Conservation (phyloP, 2,329 filamentous ascomycete genomes). For the Parafenestella ontariensis region DNA sequence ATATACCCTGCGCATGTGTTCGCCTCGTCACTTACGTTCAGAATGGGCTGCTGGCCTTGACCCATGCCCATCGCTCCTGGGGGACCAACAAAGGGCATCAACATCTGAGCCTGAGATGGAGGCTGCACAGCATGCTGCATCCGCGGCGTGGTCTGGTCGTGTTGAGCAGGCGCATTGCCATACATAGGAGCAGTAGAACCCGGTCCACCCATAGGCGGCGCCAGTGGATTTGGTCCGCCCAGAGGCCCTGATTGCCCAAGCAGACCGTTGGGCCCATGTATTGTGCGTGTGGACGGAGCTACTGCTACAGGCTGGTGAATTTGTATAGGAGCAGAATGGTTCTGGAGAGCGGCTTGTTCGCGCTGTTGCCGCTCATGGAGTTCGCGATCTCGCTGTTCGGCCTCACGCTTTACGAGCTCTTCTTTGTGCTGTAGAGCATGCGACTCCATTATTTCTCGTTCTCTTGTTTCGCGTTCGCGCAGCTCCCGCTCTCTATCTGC, state of each 20-base stretch:
- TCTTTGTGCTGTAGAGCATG: conserved; percentile 57
- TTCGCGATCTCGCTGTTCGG: conserved; percentile 63
- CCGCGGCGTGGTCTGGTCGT: conserved; percentile 58
- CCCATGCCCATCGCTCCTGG: conserved; percentile 65
- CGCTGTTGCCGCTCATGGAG: conserved; percentile 64
- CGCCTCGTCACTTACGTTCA: conserved; percentile 57
- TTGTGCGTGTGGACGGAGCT: conserved; percentile 74
- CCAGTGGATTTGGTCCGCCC: conserved; percentile 57
- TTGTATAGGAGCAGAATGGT: conserved; percentile 84
- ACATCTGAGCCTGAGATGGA: conserved; percentile 60
- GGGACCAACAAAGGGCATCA: conserved; percentile 56
- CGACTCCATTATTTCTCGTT: conserved; percentile 63
- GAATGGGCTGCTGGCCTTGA: conserved; percentile 83
- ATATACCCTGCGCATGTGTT: not conserved
- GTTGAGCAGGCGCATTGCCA: conserved; percentile 72
- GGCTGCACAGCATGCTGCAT: conserved; percentile 68
- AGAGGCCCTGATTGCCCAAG: conserved; percentile 66
- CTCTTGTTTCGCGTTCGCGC: conserved; percentile 50
- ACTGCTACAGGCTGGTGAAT: conserved; percentile 91
- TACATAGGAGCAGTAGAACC: conserved; percentile 71
- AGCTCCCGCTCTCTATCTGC: conserved; percentile 57
- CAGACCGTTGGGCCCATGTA: conserved; percentile 90
- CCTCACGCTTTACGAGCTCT: conserved; percentile 56
- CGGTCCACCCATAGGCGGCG: conserved; percentile 62
- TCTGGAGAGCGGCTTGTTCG: conserved; percentile 80